A percentile compares a stretch with the other conserved stretches of the same genome.
Conservation (phyloP, 352 stramenopile genomes). For the Globisporangium apiculatum region DNA sequence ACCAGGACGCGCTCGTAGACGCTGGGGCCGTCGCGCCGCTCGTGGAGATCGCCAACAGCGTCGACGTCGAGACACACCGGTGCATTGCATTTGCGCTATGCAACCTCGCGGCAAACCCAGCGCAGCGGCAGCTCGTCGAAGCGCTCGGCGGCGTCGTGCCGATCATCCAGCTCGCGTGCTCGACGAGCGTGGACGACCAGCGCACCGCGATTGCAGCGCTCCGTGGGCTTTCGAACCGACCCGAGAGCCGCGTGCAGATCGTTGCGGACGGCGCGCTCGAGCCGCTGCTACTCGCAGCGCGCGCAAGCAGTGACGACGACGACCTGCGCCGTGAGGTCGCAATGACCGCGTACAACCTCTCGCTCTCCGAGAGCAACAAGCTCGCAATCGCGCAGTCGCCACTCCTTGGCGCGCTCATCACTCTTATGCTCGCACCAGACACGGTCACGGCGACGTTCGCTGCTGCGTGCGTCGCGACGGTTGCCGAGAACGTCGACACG, state of each 20-base stretch:
- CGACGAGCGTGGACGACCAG: constrained; percentile 84
- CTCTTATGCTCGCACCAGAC: constrained; percentile 81
- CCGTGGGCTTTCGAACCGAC: constrained; percentile 79
- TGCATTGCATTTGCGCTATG: constrained; percentile 96
- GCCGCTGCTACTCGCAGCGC: constrained; percentile 77
- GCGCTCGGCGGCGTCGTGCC: constrained; percentile 88
- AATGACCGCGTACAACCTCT: constrained; percentile 89
- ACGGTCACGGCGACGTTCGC: constrained; percentile 56
- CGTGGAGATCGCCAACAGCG: constrained; percentile 88
- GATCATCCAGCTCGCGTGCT: constrained; percentile 94
- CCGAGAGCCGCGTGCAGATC: constrained; percentile 82
- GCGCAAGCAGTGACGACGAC: constrained; percentile 39
- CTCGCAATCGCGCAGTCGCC: constrained; percentile 83
- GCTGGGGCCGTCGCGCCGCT: constrained; percentile 87
- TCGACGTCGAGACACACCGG: constrained; percentile 92
- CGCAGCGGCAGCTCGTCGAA: constrained; percentile 88
- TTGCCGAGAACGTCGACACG: constrained; percentile 89
- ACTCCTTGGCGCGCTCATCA: constrained; percentile 74
- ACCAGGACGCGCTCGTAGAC: constrained; percentile 77
- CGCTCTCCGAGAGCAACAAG: constrained; percentile 94
- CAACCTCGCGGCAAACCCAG: constrained; percentile 90
- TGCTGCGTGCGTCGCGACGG: constrained; percentile 86
- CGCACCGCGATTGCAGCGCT: constrained; percentile 89
- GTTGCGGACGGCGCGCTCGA: constrained; percentile 88
- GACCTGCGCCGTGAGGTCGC: constrained; percentile 85